A percentile compares a stretch with the other conserved stretches of the same genome.
Evolutionary conservation across 2,329 filamentous ascomycete genomes (phyloP).

Genomic region (Didymella sp.): DNA sequence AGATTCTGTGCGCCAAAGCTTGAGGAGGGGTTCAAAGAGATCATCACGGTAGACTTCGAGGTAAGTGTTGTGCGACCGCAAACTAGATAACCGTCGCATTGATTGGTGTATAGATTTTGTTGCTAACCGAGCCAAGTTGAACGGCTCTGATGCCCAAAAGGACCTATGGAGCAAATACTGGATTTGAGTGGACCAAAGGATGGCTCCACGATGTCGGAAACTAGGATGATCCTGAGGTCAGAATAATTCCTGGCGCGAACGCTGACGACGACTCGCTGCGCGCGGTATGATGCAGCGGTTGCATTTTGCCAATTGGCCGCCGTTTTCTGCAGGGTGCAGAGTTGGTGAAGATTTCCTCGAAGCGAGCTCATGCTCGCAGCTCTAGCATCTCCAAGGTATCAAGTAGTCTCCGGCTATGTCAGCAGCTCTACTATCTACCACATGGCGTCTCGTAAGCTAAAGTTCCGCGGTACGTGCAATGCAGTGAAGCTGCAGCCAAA

Average conservation of each 20-base stretch:
- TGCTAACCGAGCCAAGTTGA: conserved; percentile 59
- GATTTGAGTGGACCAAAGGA: conserved; percentile 57
- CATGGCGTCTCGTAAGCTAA: conserved; percentile 2
- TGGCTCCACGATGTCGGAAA: neutral
- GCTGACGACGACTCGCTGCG: conserved; percentile 26
- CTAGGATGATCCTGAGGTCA: conserved; percentile 20
- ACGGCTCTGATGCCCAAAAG: conserved; percentile 72
- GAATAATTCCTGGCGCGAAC: conserved; percentile 8
- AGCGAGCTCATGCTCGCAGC: conserved; percentile 32
- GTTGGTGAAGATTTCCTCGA: neutral
- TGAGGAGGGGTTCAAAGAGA: conserved; percentile 83
- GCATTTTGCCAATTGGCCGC: conserved; percentile 18
- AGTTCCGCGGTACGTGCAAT: conserved; percentile 10
- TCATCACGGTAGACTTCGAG: conserved; percentile 76
- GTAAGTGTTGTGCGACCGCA: conserved; percentile 49
- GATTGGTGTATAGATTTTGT: neutral
- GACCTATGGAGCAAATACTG: conserved; percentile 79
- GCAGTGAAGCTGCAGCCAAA: conserved; percentile 10
- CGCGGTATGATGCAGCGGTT: neutral
- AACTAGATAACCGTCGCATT: neutral
- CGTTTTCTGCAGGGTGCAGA: conserved; percentile 11
- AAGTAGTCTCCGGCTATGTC: conserved; percentile 6
- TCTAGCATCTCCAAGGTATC: conserved; percentile 19
- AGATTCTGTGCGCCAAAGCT: conserved; percentile 75
- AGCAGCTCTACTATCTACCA: conserved; percentile 10